Percentiles rank a stretch among this genome's conserved stretches.
phyloP scores from a whole-genome alignment of 1,284 basidiomycete species.

The Cutaneotrichosporon arboriforme region DNA sequence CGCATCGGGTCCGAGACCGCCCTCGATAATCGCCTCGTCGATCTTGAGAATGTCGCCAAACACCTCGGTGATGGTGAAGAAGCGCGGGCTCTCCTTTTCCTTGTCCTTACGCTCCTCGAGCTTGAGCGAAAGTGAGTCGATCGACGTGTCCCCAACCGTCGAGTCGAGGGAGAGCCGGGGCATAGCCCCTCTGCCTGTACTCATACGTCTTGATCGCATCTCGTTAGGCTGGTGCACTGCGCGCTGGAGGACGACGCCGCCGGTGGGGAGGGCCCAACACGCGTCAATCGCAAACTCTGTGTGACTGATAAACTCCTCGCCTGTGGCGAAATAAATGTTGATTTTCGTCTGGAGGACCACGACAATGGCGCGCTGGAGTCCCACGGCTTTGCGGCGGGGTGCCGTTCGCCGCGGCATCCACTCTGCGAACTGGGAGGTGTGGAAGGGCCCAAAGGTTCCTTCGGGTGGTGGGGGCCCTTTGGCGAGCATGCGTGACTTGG shows the following conservation, averaged over 20 bases:
- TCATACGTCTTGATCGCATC: no score
- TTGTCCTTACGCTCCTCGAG: constrained; percentile 55
- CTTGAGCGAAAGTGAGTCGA: background rate
- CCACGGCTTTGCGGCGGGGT: background rate
- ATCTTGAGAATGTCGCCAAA: constrained; percentile 69
- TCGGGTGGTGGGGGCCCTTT: background rate
- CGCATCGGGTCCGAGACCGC: background rate
- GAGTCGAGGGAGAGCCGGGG: background rate
- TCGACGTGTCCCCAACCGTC: background rate
- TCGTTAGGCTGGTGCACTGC: constrained; percentile 44
- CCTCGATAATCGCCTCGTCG: constrained; percentile 22
- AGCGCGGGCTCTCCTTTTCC: constrained; percentile 62
- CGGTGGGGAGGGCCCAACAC: constrained; percentile 63
- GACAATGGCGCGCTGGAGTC: constrained; percentile 57
- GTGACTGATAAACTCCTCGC: constrained; percentile 69
- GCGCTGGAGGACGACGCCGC: constrained; percentile 57
- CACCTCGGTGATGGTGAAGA: constrained; percentile 70
- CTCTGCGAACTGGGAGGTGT: constrained; percentile 23
- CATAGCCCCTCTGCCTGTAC: background rate
- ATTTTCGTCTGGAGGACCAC: constrained; percentile 71
- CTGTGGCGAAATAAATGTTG: constrained; percentile 67
- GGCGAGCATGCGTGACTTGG: background rate
- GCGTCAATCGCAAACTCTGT: constrained; percentile 71
- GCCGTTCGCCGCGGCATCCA: constrained; percentile 1
- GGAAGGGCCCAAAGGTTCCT: constrained; percentile 46